Base-by-base conservation (phyloP, 2,329 filamentous ascomycete genomes). In the Macroventuria anomochaeta region DNA sequence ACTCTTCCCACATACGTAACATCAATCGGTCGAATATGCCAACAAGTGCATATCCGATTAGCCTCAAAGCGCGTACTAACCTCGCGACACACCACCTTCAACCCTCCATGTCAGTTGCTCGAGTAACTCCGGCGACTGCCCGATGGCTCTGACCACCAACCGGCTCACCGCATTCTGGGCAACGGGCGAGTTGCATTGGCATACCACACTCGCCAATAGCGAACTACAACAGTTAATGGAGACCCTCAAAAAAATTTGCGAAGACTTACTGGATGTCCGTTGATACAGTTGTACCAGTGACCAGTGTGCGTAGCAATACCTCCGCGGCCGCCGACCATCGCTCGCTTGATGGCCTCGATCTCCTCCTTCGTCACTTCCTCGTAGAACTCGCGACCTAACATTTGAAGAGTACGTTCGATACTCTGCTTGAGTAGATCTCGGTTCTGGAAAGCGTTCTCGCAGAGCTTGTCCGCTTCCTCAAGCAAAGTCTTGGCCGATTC, bases 161-260 rank as follows among this genome's bases (percentile, higher is more conserved):
- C 0, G 70, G 56, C 1, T 78, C 77, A 2, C 78, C 80, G 58
- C 88, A 91, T 57, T 89, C 81, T 0, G 87, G 86, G 59, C 88
- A 91, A 2, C 69, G 69, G 1, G 86, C 80, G 15, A 64, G 48
- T 67, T 90, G 56, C 84, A 88, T 87, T 0, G 87, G 83, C 79
- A 85, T 83, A 1, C 86, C 86, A 62, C 86, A 88, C 55, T 89
- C 84, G 0, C 85, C 86, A 26, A 89, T 79, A 0, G 85, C 84
- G 58, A 89, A 81, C 59, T 69, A 20, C 25, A 2, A 31, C 4
- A 10, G 36, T 64, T 40, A 64, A 52, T 6, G 43, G 2, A 18
- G 0, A 0, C 12, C 3, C 5, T 12, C 41, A 10, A 8, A 13
- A 1, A 26, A 13, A 4, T 1, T 8, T 18, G 3, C 4, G 3